Percentiles rank a stretch among this genome's conserved stretches.
Evolutionary conservation across 1,284 basidiomycete species (phyloP).

Genomic region (Trametes pubescens): DNA sequence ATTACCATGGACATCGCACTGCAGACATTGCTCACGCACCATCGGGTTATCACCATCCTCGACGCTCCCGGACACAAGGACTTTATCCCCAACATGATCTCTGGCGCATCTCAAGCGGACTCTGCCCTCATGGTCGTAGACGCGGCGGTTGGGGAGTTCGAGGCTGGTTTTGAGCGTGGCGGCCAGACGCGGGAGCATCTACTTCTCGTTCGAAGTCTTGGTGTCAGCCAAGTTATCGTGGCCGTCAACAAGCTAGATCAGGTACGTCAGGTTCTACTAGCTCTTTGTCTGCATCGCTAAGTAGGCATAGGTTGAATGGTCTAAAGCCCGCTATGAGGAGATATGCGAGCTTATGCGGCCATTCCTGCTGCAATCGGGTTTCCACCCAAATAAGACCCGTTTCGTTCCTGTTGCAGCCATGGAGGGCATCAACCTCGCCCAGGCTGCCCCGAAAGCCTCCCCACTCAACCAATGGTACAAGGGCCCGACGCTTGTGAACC

Average conservation of each 20-base stretch:
- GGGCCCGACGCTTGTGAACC: constrained; percentile 86
- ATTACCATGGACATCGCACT: constrained; percentile 98
- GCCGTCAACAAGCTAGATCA: constrained; percentile 96
- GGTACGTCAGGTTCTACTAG: constrained; percentile 50
- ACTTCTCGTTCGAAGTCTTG: constrained; percentile 90
- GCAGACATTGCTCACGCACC: constrained; percentile 81
- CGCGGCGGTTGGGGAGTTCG: constrained; percentile 91
- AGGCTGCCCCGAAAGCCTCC: constrained; percentile 56
- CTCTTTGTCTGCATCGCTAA: background rate
- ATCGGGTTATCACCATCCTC: constrained; percentile 88
- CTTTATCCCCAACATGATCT: constrained; percentile 99
- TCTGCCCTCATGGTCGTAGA: constrained; percentile 97
- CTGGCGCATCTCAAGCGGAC: constrained; percentile 96
- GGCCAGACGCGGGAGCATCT: constrained; percentile 99
- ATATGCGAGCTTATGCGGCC: constrained; percentile 80
- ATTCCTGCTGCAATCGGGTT: constrained; percentile 91
- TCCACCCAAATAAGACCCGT: constrained; percentile 77
- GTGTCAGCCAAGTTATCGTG: constrained; percentile 93
- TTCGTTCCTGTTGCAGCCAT: constrained; percentile 94
- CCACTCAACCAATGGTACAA: constrained; percentile 80
- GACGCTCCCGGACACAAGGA: constrained; percentile 98
- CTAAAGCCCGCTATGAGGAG: constrained; percentile 83
- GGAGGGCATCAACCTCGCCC: constrained; percentile 86
- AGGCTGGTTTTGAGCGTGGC: constrained; percentile 92
- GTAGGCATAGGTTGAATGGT: constrained; percentile 80